Base-by-base conservation (phyloP, 169 alveolate species). In the Hammondia hammondi region DNA sequence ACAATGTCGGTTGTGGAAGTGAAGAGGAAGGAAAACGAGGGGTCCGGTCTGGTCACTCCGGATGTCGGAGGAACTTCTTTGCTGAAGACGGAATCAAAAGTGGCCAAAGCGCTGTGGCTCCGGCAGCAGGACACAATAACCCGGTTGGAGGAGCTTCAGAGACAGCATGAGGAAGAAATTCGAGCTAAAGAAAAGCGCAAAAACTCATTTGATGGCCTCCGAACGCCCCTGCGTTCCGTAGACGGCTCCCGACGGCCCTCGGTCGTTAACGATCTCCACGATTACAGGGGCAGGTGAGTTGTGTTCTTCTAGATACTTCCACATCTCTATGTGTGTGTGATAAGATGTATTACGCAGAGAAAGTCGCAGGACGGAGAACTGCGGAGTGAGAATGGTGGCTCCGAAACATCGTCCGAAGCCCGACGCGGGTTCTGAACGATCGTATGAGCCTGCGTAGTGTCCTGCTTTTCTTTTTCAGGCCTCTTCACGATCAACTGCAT, bases 401-500 rank as follows among this genome's bases (percentile, higher is more conserved):
- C 61, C 61, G 61, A 52, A 10, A 52, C 61, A 7, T 52, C 61
- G 61, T 52, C 61, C 24, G 19, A 52, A 52, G 19, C 61, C 61
- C 61, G 43, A 39, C 61, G 24, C 61, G 24, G 19, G 10, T 10
- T 52, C 61, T 52, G 61, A 10, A 10, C 61, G 61, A 52, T 3
- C 61, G 61, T 9, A 17, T 73, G 85, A 52, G 0, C 52, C 85
- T 37, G 85, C 85, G 85, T 73, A 7, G 32, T 3, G 85, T 73
- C 43, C 52, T 24, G 19, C 82, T 35, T 17, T 67, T 67, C 77
- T 17, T 67, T 67, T 67, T 39, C 90, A 97, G 98, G 95, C 98
- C 98, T 48, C 94, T 97, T 70, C 98, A 96, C 71, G 98, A 97
- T 57, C 94, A 93, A 43, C 91, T 94, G 88, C 98, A 97, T 77